Percentiles rank a stretch among this genome's conserved stretches.
Evolutionary conservation across 192 early-diverging fungal genomes (phyloP).

Genomic region (Phycomyces nitens): DNA sequence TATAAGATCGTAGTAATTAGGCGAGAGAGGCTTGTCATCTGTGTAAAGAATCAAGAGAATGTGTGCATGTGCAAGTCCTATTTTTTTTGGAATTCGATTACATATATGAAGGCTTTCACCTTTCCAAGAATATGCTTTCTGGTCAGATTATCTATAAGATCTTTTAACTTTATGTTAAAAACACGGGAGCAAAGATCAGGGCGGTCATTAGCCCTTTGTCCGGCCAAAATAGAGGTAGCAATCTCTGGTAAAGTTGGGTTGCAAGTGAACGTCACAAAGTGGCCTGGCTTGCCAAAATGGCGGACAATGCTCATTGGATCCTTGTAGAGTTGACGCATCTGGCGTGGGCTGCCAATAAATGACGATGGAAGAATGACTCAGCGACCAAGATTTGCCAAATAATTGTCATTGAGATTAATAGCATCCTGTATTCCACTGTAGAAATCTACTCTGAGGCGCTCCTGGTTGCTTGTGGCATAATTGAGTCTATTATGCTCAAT

Average conservation of each 20-base stretch:
- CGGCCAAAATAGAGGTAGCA: background rate
- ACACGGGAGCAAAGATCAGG: constrained; percentile 17
- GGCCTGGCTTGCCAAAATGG: background rate
- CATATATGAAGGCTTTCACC: constrained; percentile 23
- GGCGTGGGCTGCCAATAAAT: too few relatives aligned
- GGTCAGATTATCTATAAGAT: constrained; percentile 16
- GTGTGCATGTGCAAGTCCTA: constrained; percentile 31
- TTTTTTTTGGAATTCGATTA: constrained; percentile 39
- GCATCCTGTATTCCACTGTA: too few relatives aligned
- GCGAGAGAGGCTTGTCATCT: too few relatives aligned
- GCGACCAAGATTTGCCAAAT: too few relatives aligned
- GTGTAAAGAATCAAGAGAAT: constrained; percentile 33
- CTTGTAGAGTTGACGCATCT: constrained; percentile 1
- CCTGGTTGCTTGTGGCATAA: too few relatives aligned
- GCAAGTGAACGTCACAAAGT: constrained; percentile 25
- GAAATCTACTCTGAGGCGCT: too few relatives aligned
- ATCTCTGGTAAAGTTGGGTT: constrained; percentile 19
- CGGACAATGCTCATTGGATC: constrained; percentile 29
- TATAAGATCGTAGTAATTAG: background rate
- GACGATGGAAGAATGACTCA: too few relatives aligned
- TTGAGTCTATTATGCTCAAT: too few relatives aligned
- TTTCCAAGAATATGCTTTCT: constrained; percentile 14
- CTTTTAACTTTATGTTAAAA: constrained; percentile 20
- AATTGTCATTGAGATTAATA: too few relatives aligned
- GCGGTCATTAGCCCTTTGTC: constrained; percentile 10